Conservation (phyloP, 306 rosid genomes). For the Rosa chinensis region DNA sequence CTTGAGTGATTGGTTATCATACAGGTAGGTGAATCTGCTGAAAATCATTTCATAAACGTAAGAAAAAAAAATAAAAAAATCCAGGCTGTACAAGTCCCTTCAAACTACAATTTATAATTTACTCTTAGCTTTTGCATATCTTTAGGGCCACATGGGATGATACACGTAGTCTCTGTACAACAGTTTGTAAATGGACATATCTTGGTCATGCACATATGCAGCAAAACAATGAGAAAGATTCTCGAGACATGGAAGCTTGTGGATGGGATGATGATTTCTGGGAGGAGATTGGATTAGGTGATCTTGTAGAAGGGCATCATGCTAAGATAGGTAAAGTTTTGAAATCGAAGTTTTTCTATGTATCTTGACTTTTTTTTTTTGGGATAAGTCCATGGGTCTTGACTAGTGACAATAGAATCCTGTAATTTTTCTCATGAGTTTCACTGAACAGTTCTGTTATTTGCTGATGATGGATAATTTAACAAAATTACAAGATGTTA, state of each 20-base stretch:
- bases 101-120: conserved; percentile 24
- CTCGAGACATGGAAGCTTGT: conserved; percentile 89
- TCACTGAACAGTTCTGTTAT: neutral
- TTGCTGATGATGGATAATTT: neutral
- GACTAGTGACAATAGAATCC: neutral
- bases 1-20: conserved; percentile 98
- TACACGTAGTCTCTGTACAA: conserved; percentile 94
- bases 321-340: conserved; percentile 78
- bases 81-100: conserved; percentile 24
- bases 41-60: conserved; percentile 9
- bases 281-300: conserved; percentile 98
- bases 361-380: neutral
- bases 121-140: conserved; percentile 13
- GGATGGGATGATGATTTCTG: conserved; percentile 99
- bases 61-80: too few relatives aligned
- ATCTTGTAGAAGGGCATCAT: conserved; percentile 93
- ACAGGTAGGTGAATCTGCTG: conserved; percentile 55
- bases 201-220: conserved; percentile 99
- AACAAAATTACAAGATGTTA: neutral
- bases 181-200: conserved; percentile 97
- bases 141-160: conserved; percentile 95
- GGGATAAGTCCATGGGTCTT: too few relatives aligned
- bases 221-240: conserved; percentile 58
- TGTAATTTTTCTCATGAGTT: neutral
- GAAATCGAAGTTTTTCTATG: neutral